phyloP scores from a whole-genome alignment of 768 basidiomycete genomes.

The Macrolepiota albuminosa region DNA sequence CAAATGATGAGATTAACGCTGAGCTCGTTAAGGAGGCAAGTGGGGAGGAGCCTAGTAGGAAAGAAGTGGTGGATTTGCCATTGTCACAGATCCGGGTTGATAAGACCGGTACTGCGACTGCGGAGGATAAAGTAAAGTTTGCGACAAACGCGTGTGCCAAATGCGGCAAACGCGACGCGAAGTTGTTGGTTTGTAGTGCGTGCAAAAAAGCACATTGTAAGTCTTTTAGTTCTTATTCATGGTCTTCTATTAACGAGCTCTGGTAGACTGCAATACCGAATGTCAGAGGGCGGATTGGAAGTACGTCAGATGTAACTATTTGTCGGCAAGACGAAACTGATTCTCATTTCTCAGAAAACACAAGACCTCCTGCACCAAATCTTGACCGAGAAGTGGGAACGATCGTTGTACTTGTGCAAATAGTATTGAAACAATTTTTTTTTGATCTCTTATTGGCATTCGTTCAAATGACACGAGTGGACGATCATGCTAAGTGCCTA shows the following conservation, averaged over 20 bases:
- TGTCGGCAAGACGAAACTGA: neutral
- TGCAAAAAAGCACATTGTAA: constrained; percentile 25
- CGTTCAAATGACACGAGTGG: neutral
- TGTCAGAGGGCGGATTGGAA: constrained; percentile 8
- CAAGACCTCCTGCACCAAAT: neutral
- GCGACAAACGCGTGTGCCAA: constrained; percentile 26
- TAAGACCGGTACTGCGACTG: constrained; percentile 13
- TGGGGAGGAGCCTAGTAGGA: constrained; percentile 13
- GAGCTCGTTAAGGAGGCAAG: constrained; percentile 1
- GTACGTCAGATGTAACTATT: neutral
- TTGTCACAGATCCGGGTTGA: constrained; percentile 16
- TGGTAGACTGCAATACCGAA: constrained; percentile 1
- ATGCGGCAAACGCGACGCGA: constrained; percentile 23
- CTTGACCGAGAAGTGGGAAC: neutral
- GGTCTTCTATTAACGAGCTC: too few species aligned
- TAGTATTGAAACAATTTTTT: neutral
- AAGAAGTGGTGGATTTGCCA: constrained; percentile 17
- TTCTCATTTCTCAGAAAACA: constrained; percentile 14
- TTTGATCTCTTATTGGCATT: neutral
- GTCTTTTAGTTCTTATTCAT: constrained; percentile 3
- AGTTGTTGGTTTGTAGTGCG: constrained; percentile 21
- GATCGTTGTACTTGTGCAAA: neutral
- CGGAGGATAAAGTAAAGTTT: constrained; percentile 15
- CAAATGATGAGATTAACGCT: constrained; percentile 20
- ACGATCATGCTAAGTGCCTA: constrained; percentile 11